Base-by-base conservation (phyloP, 1,139 yeast genomes). In the Saccharomyces uvarum region DNA sequence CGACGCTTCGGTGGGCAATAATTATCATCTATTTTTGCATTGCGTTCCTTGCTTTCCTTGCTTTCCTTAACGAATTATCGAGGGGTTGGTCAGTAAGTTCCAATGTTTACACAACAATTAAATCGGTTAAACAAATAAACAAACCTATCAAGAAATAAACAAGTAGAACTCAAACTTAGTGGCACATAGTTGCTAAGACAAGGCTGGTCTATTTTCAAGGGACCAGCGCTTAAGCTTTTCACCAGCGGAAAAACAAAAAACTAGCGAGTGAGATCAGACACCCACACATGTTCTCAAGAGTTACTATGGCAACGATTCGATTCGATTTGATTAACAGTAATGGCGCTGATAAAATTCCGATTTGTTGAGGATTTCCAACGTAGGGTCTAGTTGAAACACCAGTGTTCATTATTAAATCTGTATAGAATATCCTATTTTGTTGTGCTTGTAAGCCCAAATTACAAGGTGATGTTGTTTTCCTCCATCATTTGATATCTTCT, bases 261-360 rank as follows among this genome's bases (percentile, higher is more conserved):
- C 24, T 11, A 13, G 13, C 26, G 19, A 38, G 26, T 13, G 14
- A 9, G n/a, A 19, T 54, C 21, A 24, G 26, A 52, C 53, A 46
- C 50, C 54, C 27, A 56, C 54, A 24, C 31, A 48, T 29, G 7
- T 28, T 29, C 26, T 28, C 14, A 7, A 29, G 1, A 13, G 42
- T 28, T 19, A 28, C 50, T 19, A 48, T 28, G 50, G 14, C 26
- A 27, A 48, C 50, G 2, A 16, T 16, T 27, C 49, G 53, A 6
- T 16, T 38, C 29, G 55, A 52, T 11, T 52, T 55, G n/a, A 29
- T 49, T 19, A 50, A 55, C 16, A 9, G 19, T 5, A 32, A 31
- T 41, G 51, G 47, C 47, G 32, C 27, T 13, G 49, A 50, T 9
- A 44, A 44, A 50, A 19, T 50, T 38, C 44, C 44, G 11, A 16